Conservation (phyloP, 805 yeast species). For the Kuraishia cidri region DNA sequence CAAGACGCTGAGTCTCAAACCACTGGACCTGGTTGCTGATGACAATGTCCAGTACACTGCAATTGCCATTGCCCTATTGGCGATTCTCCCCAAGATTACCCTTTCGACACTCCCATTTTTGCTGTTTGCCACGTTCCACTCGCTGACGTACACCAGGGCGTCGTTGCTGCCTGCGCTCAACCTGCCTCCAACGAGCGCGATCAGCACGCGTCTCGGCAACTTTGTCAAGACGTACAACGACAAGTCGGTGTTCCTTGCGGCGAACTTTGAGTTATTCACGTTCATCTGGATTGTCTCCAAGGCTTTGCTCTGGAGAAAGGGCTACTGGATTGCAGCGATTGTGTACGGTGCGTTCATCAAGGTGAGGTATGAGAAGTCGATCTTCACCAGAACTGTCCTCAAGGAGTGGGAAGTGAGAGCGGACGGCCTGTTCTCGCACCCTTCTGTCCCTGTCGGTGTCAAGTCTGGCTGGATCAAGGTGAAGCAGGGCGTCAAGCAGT, state of each 20-base stretch:
- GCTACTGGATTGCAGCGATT: conserved; percentile 52
- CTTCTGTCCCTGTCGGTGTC: conserved; percentile 39
- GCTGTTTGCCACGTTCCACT: conserved; percentile 77
- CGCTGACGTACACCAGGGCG: conserved; percentile 58
- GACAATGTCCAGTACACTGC: conserved; percentile 70
- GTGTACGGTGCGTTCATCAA: conserved; percentile 59
- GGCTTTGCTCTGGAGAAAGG: conserved; percentile 44
- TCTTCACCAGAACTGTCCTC: conserved; percentile 60
- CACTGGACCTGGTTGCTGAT: conserved; percentile 32
- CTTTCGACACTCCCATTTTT: conserved; percentile 66
- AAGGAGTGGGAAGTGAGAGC: conserved; percentile 60
- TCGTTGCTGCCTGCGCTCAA: conserved; percentile 58
- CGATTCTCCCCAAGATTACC: conserved; percentile 48
- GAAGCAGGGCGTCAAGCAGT: conserved; percentile 23
- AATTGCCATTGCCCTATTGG: conserved; percentile 43
- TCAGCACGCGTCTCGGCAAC: conserved; percentile 2
- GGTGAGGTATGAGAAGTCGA: conserved; percentile 67
- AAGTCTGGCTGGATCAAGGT: conserved; percentile 40
- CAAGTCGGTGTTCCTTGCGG: conserved; percentile 46
- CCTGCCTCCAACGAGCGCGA: conserved; percentile 7
- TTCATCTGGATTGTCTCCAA: conserved; percentile 20
- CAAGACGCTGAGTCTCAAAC: conserved; percentile 15
- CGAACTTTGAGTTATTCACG: conserved; percentile 38
- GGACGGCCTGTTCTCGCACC: conserved; percentile 43
- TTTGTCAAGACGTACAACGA: conserved; percentile 51